Evolutionary conservation across 1,284 basidiomycete species (phyloP), one percentile per base, ranked within the genome.

Genomic region (Kwoniella shivajii): DNA sequence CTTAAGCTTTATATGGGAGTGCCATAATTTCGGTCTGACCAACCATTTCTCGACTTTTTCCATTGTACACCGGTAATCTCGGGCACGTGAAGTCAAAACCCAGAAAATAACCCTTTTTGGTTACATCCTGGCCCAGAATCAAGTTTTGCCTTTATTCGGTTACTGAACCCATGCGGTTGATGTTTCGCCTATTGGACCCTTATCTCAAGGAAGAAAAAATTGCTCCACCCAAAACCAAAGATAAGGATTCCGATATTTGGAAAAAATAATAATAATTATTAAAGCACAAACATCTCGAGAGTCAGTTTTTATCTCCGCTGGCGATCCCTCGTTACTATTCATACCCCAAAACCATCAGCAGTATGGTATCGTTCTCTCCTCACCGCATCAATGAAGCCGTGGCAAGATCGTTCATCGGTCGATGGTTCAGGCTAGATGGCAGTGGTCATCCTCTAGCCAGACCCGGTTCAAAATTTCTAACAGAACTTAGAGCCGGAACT

Each of bases 371-470:
- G 14, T 46, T 53, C 24, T 53, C 51, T 24, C 33, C 51, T 9
- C 51, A 67, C 39, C 57, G 41, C 20, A 56, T 75, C 53, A 81
- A 82, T 69, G 59, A 69, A 46, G 52, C 58, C 27, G 76, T 92
- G 51, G 91, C 91, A 11, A 80, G 82, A 69, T 87, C 88, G 26
- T 77, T 80, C 53, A 80, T 90, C 33, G 91, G 91, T 48, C 81
- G 84, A 69, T 90, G 88, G 85, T 93, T 94, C 81, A 83, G 85
- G 49, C 82, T 94, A 29, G 90, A 92, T 66, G 90, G 90, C 11
- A 88, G 85, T 37, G 90, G 90, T 22, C 88, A 87, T 70, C 82
- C 84, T 27, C 84, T 84, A 56, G 87, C 88, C 72, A 85, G 91
- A 59, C 78, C 81, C 54, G 89, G 88, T 26, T 88, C 90, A 24